Evolutionary conservation across 2,329 filamentous ascomycete genomes (phyloP).

Genomic region (Arthrobotrys pseudoclavata): DNA sequence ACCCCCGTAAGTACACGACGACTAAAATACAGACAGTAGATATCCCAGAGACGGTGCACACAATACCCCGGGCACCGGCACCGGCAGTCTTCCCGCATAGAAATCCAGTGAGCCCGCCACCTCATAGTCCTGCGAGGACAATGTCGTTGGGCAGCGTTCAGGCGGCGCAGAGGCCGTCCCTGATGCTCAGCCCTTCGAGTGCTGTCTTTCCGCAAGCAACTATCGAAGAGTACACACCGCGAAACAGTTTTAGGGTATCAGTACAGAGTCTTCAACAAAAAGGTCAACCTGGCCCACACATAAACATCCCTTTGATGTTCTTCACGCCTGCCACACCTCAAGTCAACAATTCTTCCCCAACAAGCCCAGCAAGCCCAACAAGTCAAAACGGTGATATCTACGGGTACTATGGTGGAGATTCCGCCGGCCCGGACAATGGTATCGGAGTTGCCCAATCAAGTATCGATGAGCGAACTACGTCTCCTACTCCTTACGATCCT

Average conservation of each 20-base stretch:
- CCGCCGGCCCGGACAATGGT: constrained; percentile 21
- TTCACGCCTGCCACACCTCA: constrained; percentile 60
- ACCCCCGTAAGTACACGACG: constrained; percentile 58
- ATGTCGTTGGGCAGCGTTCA: constrained; percentile 51
- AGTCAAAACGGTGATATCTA: constrained; percentile 52
- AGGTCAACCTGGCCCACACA: constrained; percentile 35
- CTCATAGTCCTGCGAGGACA: constrained; percentile 34
- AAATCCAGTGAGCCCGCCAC: constrained; percentile 49
- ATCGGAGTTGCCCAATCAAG: constrained; percentile 54
- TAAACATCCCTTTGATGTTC: constrained; percentile 59
- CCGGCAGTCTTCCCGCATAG: constrained; percentile 56
- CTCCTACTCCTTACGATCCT: constrained; percentile 50
- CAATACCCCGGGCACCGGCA: constrained; percentile 50
- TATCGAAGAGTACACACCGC: constrained; percentile 43
- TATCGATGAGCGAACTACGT: constrained; percentile 41
- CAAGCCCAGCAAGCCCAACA: constrained; percentile 50
- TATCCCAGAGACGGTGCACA: constrained; percentile 55
- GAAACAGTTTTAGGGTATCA: constrained; percentile 48
- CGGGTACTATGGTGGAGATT: constrained; percentile 48
- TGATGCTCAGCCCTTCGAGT: constrained; percentile 47
- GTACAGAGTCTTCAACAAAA: constrained; percentile 53
- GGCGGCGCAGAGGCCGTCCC: constrained; percentile 45
- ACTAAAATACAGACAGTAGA: constrained; percentile 60
- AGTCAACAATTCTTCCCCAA: constrained; percentile 54
- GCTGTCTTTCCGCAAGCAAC: constrained; percentile 52